phyloP scores from a whole-genome alignment of 2,329 filamentous ascomycete species.

The Cladosporium oxysporum region DNA sequence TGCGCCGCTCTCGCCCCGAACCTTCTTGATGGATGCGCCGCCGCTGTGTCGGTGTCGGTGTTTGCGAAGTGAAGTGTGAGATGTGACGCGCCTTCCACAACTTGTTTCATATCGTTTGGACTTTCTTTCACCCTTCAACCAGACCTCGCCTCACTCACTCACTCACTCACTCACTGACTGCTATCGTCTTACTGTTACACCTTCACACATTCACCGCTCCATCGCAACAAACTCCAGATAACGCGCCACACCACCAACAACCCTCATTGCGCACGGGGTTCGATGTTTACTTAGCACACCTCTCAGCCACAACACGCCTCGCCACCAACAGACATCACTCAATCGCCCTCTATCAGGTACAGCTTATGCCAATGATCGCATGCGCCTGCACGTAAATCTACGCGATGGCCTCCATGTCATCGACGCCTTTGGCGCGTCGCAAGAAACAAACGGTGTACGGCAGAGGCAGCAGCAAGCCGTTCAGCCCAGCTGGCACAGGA shows the following conservation, averaged over 20 bases:
- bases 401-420: constrained; percentile 8
- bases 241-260: neutral
- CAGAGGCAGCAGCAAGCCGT: constrained; percentile 26
- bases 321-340: neutral
- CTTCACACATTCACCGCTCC: neutral
- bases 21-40: neutral
- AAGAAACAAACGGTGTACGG: constrained; percentile 31
- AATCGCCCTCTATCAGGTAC: neutral
- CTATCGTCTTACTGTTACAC: neutral
- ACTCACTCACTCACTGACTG: neutral
- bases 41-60: neutral
- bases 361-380: neutral
- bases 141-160: neutral
- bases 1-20: neutral
- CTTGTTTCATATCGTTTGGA: neutral
- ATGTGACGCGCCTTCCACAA: neutral
- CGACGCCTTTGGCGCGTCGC: constrained; percentile 24
- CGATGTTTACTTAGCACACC: neutral
- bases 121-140: neutral
- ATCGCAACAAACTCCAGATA: neutral
- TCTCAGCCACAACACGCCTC: neutral
- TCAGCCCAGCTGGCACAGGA: constrained; percentile 23
- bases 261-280: neutral
- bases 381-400: neutral
- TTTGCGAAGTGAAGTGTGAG: neutral